These are phyloP conservation scores for Schizosaccharomyces octosporus DNA, from an alignment of 805 yeast species.

Conservation along the genomic window DNA sequence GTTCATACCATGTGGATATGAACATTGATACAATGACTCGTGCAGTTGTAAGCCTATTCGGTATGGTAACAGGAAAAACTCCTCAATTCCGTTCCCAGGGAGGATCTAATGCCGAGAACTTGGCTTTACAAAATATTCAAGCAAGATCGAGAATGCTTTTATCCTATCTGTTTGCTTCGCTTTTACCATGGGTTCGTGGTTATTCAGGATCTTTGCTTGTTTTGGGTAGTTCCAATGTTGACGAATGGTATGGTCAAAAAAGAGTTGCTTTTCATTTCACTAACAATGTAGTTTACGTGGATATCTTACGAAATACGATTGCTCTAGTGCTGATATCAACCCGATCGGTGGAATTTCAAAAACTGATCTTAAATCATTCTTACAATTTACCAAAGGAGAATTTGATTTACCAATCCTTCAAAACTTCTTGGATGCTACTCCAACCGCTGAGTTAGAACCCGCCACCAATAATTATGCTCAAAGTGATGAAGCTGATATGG, in stretches of 20 bases:
- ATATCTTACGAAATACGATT: slow-evolving; percentile 85
- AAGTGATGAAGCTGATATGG: slow-evolving; percentile 94
- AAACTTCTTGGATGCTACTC: slow-evolving; percentile 70
- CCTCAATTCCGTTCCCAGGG: slow-evolving; percentile 86
- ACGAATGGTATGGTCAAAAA: slow-evolving; percentile 24
- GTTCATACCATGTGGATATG: slow-evolving; percentile 73
- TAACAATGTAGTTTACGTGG: slow-evolving; percentile 48
- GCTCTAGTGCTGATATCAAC: slow-evolving; percentile 89
- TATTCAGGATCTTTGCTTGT: slow-evolving; percentile 57
- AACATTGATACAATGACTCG: slow-evolving; percentile 71
- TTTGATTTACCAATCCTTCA: slow-evolving; percentile 56
- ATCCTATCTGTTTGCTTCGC: slow-evolving; percentile 77
- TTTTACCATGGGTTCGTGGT: slow-evolving; percentile 83
- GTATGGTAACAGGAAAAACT: slow-evolving; percentile 67
- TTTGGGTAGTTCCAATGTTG: slow-evolving; percentile 89
- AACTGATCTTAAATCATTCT: slow-evolving; percentile 69
- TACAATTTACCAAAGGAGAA: slow-evolving; percentile 44
- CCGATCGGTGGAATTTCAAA: slow-evolving; percentile 98
- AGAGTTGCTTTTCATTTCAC: too few relatives aligned
- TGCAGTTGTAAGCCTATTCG: slow-evolving; percentile 53
- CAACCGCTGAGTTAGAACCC: slow-evolving; percentile 96
- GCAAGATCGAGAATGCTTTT: slow-evolving; percentile 89
- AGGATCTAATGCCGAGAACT: slow-evolving; percentile 70
- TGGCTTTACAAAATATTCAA: slow-evolving; percentile 90
- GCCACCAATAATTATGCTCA: slow-evolving; percentile 79